Percentiles rank a stretch among this genome's conserved stretches.
These are phyloP conservation scores for Uncinocarpus reesii DNA, from an alignment of 2,329 filamentous ascomycete genomes.

Conservation along the genomic window DNA sequence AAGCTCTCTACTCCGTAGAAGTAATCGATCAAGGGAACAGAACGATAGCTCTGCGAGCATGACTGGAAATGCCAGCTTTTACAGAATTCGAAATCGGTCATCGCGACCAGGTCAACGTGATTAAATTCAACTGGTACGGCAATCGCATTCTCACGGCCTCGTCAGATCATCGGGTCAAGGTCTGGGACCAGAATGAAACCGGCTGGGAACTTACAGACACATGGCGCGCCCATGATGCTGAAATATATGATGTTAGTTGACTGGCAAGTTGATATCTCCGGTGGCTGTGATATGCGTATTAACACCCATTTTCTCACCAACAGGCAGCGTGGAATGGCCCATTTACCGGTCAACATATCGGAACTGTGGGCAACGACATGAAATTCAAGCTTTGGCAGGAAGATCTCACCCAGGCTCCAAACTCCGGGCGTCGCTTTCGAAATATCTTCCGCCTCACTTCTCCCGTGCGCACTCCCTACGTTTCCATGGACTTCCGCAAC, in stretches of 20 bases:
- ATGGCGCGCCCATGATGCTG: conserved; percentile 82
- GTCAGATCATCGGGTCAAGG: conserved; percentile 83
- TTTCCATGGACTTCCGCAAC: conserved; percentile 77
- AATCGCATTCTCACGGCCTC: conserved; percentile 85
- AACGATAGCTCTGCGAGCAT: neutral
- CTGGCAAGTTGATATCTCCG: neutral
- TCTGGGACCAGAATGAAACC: conserved; percentile 69
- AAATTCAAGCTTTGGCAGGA: conserved; percentile 89
- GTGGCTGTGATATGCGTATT: conserved; percentile 16
- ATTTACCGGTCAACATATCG: conserved; percentile 77
- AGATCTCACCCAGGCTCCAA: conserved; percentile 66
- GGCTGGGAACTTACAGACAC: conserved; percentile 73
- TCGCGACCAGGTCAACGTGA: conserved; percentile 63
- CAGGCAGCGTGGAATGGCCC: conserved; percentile 90
- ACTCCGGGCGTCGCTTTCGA: conserved; percentile 70
- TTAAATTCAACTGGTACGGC: conserved; percentile 86
- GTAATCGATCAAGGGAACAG: too few species aligned
- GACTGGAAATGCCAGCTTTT: conserved; percentile 28
- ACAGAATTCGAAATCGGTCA: conserved; percentile 39
- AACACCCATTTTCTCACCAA: conserved; percentile 7
- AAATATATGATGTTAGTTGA: conserved; percentile 65
- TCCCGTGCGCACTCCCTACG: conserved; percentile 58
- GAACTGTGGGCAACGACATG: conserved; percentile 80
- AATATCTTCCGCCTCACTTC: conserved; percentile 52
- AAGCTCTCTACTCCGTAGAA: too few species aligned